Evolutionary conservation across 2,329 filamentous ascomycete genomes (phyloP), one percentile per base, ranked within the genome.

Genomic region (Knoxdaviesia proteae): DNA sequence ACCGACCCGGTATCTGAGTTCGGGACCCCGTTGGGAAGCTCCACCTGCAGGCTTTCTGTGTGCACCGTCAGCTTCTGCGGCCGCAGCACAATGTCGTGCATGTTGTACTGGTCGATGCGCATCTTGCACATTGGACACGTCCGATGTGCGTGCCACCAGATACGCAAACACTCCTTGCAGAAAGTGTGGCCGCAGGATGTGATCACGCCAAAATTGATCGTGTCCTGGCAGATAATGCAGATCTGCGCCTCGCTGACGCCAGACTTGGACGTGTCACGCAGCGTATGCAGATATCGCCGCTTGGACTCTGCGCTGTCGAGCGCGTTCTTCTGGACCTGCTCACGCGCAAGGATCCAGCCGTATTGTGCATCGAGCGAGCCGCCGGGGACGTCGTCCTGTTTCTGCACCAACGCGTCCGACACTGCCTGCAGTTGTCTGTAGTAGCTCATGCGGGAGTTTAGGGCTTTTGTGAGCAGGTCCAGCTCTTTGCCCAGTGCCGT

Each of bases 141-240:
- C 11, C 67, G 71, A 50, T 86, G 77, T 33, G 72, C 65, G 44
- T 64, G 67, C 62, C 80, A 84, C 90, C 90, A 96, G 8, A 75
- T 51, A 35, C 68, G 66, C 50, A 96, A 78, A 57, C 90, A 96
- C 32, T 84, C 80, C 52, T 84, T 86, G 62, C 88, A 94, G 55
- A 86, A 96, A 48, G 84, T 75, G 54, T 98, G 90, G 0, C 88
- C 88, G 55, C 90, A 96, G 1, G 84, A 71, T 0, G 88, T 94
- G 47, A 88, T 64, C 42, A 81, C 74, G 42, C 88, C 88, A n/a
- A 75, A 64, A 45, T 80, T 76, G 51, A 94, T 93, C 0, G 65
- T 54, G 7, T 71, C 69, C 52, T 82, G 78, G 55, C 90, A 98
- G 50, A 98, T 94, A 44, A 92, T 73, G 55, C 90, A 98, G 41